These are phyloP conservation scores for Beauveria varroae DNA, from an alignment of 2,329 filamentous ascomycete species.

Conservation along the genomic window DNA sequence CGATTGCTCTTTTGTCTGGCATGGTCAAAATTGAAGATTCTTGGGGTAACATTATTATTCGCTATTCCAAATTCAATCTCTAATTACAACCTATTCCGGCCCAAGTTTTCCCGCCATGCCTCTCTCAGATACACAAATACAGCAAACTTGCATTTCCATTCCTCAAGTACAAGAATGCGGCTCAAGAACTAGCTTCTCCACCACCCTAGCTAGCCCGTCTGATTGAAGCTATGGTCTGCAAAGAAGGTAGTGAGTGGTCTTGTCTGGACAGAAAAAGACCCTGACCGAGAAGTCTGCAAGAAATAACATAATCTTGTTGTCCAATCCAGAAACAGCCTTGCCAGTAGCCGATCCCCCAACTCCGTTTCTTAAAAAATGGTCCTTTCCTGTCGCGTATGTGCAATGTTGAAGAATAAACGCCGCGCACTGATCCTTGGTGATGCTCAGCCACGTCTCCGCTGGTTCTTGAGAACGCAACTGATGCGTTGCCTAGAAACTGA, in stretches of 20 bases:
- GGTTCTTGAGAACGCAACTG: background rate
- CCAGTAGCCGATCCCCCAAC: background rate
- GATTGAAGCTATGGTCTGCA: background rate
- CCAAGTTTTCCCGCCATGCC: background rate
- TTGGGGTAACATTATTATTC: slow-evolving; percentile 1
- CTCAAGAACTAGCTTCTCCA: background rate
- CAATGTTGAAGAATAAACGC: slow-evolving; percentile 1
- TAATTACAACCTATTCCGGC: slow-evolving; percentile 2
- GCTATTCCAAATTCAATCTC: slow-evolving; percentile 7
- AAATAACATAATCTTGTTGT: background rate
- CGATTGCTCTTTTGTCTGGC: too few relatives aligned
- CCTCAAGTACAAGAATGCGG: background rate
- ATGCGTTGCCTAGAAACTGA: background rate
- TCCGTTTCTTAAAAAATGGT: background rate
- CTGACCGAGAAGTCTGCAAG: background rate
- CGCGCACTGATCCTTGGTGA: background rate
- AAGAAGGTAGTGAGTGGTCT: background rate
- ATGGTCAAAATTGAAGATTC: too few relatives aligned
- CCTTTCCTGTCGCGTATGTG: background rate
- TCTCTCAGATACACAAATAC: background rate
- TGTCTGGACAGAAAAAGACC: background rate
- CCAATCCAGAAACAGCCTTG: background rate
- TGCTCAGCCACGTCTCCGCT: background rate
- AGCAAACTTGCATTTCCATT: background rate
- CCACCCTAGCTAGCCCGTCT: background rate